Base-by-base conservation (phyloP, 495 filamentous ascomycete species). In the Neurospora discreta region DNA sequence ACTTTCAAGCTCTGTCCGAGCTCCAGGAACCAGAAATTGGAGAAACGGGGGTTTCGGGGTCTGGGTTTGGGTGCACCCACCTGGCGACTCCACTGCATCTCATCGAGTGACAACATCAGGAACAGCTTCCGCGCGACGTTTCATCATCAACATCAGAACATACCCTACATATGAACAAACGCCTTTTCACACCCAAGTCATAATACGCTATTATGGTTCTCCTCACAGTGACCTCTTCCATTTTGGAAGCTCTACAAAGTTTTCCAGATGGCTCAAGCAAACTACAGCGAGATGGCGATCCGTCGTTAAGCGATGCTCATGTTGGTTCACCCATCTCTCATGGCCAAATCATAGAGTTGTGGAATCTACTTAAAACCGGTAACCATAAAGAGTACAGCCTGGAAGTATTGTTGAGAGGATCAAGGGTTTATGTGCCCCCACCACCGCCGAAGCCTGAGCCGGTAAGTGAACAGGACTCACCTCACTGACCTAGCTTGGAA, bases 321-420 rank as follows among this genome's bases (percentile, higher is more conserved):
- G 74, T 87, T 38, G 89, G 91, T 44, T 87, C 87, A 0, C 92
- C 94, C 18, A 92, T 97, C 73, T 90, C 92, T 15, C 94, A 97
- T 81, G 82, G 84, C 15, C 90, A 96, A 71, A 80, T 97, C n/a
- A 84, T 97, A 73, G 82, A 87, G 38, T 76, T 96, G 4, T 89
- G 90, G 68, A 88, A 82, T 73, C 75, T 80, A n/a, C 82, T 94
- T 39, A 82, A 80, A 43, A 69, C 74, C 46, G 73, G 78, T 60
- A 73, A 76, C 11, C 20, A 73, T 60, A 39, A 75, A 68, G 60
- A 79, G 43, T 82, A 82, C 75, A 79, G 78, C 39, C 83, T 97
- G 16, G 89, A 92, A 73, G 74, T 78, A 20, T 84, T 97, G 15
- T 84, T 98, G 33, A 86, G 83, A 46, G 92, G 93, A 36, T 89